Conservation (phyloP, 2,329 filamentous ascomycete species). For the Pseudocercospora macadamiae region DNA sequence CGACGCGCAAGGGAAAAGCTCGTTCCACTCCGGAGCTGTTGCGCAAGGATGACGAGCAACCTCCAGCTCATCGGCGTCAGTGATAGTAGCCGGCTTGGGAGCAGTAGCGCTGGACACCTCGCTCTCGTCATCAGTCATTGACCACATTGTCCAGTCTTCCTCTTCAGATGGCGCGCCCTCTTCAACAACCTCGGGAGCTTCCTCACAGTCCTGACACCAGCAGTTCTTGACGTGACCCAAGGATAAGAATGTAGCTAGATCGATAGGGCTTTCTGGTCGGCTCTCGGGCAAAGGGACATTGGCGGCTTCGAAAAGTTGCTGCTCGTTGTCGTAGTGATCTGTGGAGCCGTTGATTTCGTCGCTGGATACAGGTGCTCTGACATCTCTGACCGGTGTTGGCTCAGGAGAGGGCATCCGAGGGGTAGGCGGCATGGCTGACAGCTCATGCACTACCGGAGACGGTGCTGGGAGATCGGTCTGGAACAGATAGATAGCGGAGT, state of each 20-base stretch:
- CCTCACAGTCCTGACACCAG: conserved; percentile 33
- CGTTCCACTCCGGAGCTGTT: conserved; percentile 13
- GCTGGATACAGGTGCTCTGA: background rate
- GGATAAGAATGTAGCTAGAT: conserved; percentile 33
- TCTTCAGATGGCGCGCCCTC: conserved; percentile 19
- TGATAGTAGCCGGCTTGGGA: conserved; percentile 3
- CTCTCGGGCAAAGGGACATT: conserved; percentile 15
- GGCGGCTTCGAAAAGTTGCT: conserved; percentile 29
- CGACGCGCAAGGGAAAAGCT: conserved; percentile 11
- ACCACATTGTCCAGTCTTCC: conserved; percentile 31
- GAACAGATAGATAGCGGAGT: conserved; percentile 27
- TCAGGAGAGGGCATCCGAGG: background rate
- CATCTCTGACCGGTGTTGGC: background rate
- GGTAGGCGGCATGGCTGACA: conserved; percentile 20
- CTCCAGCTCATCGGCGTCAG: background rate
- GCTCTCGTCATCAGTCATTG: conserved; percentile 16
- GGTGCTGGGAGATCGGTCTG: conserved; percentile 14
- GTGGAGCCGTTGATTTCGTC: conserved; percentile 25
- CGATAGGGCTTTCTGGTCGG: conserved; percentile 22
- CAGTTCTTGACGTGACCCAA: conserved; percentile 36
- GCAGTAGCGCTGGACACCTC: background rate
- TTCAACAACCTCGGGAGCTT: conserved; percentile 26
- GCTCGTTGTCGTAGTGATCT: conserved; percentile 34
- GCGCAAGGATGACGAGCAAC: background rate
- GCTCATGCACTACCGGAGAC: conserved; percentile 21